Conservation (phyloP, 371 early-diverging fungal species). For the Mucor mucedo region DNA sequence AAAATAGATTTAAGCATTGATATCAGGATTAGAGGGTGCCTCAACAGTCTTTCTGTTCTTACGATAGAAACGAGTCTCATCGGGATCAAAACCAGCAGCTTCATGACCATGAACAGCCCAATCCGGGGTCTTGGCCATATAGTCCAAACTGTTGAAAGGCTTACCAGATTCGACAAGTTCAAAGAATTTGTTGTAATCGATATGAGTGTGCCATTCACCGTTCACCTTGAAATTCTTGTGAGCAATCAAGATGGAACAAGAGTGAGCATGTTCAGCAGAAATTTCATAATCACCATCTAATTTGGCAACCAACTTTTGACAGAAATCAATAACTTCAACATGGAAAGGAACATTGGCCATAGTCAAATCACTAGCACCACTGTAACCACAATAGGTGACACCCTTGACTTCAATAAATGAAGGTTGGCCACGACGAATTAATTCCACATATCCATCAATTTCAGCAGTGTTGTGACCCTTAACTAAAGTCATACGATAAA, state of each 20-base stretch:
- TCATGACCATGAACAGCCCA: conserved; percentile 82
- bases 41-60: conserved; percentile 52
- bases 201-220: conserved; percentile 81
- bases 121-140: conserved; percentile 73
- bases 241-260: conserved; percentile 77
- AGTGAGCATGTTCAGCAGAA: conserved; percentile 79
- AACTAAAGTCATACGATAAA: conserved; percentile 81
- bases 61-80: conserved; percentile 72
- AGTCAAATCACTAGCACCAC: conserved; percentile 73
- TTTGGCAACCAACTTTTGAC: conserved; percentile 57
- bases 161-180: conserved; percentile 66
- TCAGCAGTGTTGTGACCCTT: conserved; percentile 81
- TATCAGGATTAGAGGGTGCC: conserved; percentile 24
- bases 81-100: conserved; percentile 80
- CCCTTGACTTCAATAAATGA: conserved; percentile 85
- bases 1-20: background rate
- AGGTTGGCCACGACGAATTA: conserved; percentile 76
- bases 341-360: conserved; percentile 81
- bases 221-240: conserved; percentile 71
- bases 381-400: conserved; percentile 74
- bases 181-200: conserved; percentile 80
- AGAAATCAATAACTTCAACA: conserved; percentile 78
- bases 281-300: conserved; percentile 74
- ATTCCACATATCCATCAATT: conserved; percentile 71
- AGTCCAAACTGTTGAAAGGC: conserved; percentile 73